A percentile compares a stretch with the other conserved stretches of the same genome.
Evolutionary conservation across 768 basidiomycete species (phyloP).

Genomic region (Xerocomellus dryophilus): DNA sequence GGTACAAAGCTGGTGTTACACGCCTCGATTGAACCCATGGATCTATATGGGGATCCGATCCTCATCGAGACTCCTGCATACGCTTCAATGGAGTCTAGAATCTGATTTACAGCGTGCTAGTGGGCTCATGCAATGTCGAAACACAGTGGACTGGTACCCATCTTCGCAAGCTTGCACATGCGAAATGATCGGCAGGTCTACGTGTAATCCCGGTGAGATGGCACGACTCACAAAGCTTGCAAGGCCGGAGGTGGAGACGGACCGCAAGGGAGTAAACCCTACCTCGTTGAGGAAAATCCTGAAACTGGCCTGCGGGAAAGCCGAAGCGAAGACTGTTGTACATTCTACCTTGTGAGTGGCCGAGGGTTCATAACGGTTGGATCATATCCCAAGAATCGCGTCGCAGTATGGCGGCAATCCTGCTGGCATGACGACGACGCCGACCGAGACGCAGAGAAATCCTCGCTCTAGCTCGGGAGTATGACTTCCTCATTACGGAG

Average conservation of each 20-base stretch:
- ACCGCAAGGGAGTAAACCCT: slow-evolving; percentile 61
- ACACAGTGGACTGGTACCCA: slow-evolving; percentile 57
- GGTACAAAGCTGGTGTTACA: slow-evolving; percentile 56
- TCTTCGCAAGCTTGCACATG: slow-evolving; percentile 49
- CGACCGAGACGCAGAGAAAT: slow-evolving; percentile 61
- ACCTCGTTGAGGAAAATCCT: slow-evolving; percentile 55
- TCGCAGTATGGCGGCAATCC: slow-evolving; percentile 73
- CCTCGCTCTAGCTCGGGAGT: slow-evolving; percentile 59
- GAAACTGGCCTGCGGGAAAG: slow-evolving; percentile 64
- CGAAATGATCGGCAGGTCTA: slow-evolving; percentile 48
- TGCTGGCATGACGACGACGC: slow-evolving; percentile 69
- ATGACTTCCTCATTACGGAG: slow-evolving; percentile 76
- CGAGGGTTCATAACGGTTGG: not conserved
- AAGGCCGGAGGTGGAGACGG: slow-evolving; percentile 63
- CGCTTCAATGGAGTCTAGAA: slow-evolving; percentile 40
- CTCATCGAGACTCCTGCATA: slow-evolving; percentile 78
- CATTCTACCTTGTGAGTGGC: slow-evolving; percentile 56
- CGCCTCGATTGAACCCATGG: not conserved
- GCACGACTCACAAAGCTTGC: slow-evolving; percentile 1
- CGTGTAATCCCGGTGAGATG: not conserved
- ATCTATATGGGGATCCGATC: slow-evolving; percentile 67
- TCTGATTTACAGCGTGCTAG: not conserved
- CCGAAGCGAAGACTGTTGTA: slow-evolving; percentile 72
- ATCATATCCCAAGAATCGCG: not conserved
- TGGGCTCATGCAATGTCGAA: not conserved